These are phyloP conservation scores for Oropetium thomaeum DNA, from an alignment of 176 grass and related monocot species.

Conservation along the genomic window DNA sequence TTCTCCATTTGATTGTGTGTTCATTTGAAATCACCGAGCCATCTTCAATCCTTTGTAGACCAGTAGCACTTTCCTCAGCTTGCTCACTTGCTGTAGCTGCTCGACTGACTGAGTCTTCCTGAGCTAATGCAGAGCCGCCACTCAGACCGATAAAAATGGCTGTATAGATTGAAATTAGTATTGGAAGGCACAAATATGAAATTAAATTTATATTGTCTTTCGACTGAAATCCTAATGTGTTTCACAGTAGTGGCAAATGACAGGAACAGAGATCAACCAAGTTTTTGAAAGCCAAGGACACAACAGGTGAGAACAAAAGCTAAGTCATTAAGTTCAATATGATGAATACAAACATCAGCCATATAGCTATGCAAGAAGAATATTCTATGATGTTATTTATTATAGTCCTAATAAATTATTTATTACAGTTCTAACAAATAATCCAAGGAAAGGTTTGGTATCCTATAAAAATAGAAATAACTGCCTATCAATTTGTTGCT, in stretches of 20 bases:
- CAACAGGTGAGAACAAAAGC: neutral
- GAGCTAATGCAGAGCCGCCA: slow-evolving; percentile 44
- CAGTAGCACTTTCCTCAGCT: slow-evolving; percentile 37
- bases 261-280: neutral
- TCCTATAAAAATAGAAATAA: neutral
- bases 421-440: neutral
- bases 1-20: slow-evolving; percentile 85
- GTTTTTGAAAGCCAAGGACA: neutral
- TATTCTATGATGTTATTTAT: neutral
- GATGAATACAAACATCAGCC: neutral
- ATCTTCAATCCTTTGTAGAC: slow-evolving; percentile 69
- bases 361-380: neutral
- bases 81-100: slow-evolving; percentile 45
- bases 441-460: neutral
- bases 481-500: neutral
- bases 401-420: neutral
- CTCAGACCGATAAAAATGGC: slow-evolving; percentile 59
- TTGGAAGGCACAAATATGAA: slow-evolving; percentile 9
- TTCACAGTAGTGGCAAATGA: neutral
- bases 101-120: slow-evolving; percentile 53
- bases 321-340: neutral
- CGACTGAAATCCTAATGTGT: neutral
- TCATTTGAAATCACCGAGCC: slow-evolving; percentile 84
- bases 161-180: slow-evolving; percentile 29
- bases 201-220: neutral